Evolutionary conservation across 2,329 filamentous ascomycete genomes (phyloP), one percentile per base, ranked within the genome.

Genomic region (Pseudogymnoascus pannorum): DNA sequence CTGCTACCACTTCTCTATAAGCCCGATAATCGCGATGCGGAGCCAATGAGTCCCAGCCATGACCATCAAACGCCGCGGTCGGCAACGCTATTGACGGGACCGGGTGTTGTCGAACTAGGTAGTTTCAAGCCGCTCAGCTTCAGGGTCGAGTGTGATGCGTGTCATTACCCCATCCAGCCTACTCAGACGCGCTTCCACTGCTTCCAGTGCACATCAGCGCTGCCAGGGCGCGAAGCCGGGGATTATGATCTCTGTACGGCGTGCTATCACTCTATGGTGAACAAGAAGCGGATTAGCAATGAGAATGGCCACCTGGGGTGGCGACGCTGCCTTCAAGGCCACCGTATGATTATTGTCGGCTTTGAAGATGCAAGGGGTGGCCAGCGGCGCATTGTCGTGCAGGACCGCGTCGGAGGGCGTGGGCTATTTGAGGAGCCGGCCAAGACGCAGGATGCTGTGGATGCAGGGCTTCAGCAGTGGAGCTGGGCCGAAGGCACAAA

Each of bases 171-270:
- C 0, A 95, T 97, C 63, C 80, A 85, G 2, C 86, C 90, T 0
- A 82, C 80, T 0, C 80, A 85, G 59, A 83, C 82, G 5, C 83
- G 92, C 12, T 92, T 88, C 67, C 93, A 97, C 75, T 97, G 93
- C 74, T 87, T 85, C 57, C 77, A 80, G 59, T 96, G 92, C 73
- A 85, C 84, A 59, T 81, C 80, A 68, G 75, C 78, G 3, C 72
- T 79, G 2, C 74, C 68, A 2, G 44, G 44, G 4, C 58, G 35
- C 12, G 42, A 44, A 16, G 42, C 75, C 0, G 92, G 92, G n/a
- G 89, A 95, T 72, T 96, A 94, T 72, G 91, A 97, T 67, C 83
- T 96, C 57, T 97, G 92, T 75, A 80, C 80, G 16, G 77, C 81
- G 3, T 97, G 92, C 77, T 97, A 97, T 73, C 76, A 81, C 58